phyloP scores from a whole-genome alignment of 306 rosid species.

The Citrullus mucosospermus region DNA sequence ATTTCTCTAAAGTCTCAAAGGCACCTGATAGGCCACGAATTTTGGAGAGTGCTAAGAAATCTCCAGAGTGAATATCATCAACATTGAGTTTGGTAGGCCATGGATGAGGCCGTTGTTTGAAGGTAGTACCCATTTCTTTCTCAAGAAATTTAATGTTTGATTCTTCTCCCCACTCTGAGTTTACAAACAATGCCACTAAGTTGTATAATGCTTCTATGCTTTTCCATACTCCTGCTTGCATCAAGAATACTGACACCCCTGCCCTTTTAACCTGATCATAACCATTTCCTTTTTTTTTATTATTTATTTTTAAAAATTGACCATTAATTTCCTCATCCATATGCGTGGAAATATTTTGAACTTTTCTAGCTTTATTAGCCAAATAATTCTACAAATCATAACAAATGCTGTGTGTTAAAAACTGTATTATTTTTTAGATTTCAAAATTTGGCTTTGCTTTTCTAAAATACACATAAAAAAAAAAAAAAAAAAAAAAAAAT shows the following conservation, averaged over 20 bases:
- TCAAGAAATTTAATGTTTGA: slow-evolving; percentile 56
- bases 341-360: too few species aligned
- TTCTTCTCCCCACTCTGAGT: slow-evolving; percentile 81
- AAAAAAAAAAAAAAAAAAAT: too few species aligned
- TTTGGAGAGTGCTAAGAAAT: slow-evolving; percentile 88
- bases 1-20: slow-evolving; percentile 82
- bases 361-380: too few species aligned
- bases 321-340: too few species aligned
- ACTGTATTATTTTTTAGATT: too few species aligned
- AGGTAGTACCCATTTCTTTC: slow-evolving; percentile 79
- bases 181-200: slow-evolving; percentile 69
- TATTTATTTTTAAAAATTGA: too few species aligned
- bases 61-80: slow-evolving; percentile 82
- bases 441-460: too few species aligned
- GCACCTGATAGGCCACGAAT: slow-evolving; percentile 94
- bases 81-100: slow-evolving; percentile 60
- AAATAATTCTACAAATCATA: too few species aligned
- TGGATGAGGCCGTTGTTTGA: slow-evolving; percentile 63
- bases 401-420: too few species aligned
- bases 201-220: slow-evolving; percentile 73
- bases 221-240: slow-evolving; percentile 82
- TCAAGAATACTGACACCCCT: slow-evolving; percentile 73
- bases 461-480: too few species aligned
- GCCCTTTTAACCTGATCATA: slow-evolving; percentile 46
- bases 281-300: too few species aligned